Evolutionary conservation across 805 yeast genomes (phyloP).

Genomic region (Saccharomycopsis lassenensis): DNA sequence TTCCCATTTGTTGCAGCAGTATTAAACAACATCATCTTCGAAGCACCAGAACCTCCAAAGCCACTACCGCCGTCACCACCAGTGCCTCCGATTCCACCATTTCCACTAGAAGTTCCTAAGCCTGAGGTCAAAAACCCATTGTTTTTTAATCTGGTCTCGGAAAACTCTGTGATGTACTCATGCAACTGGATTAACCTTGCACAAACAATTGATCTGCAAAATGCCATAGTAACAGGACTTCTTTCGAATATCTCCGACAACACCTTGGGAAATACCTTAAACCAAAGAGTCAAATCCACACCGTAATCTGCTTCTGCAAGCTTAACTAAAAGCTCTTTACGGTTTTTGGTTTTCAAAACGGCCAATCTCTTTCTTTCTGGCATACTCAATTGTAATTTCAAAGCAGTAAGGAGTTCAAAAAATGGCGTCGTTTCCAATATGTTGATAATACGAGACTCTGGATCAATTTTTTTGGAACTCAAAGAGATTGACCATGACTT

Average conservation of each 20-base stretch:
- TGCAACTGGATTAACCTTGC: constrained; percentile 78
- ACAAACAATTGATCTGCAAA: constrained; percentile 86
- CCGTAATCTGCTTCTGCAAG: constrained; percentile 90
- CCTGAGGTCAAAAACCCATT: too few species aligned
- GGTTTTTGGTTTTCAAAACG: constrained; percentile 44
- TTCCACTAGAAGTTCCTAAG: too few species aligned
- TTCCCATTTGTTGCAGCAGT: constrained; percentile 18
- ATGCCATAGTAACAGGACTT: constrained; percentile 89
- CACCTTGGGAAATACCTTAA: constrained; percentile 70
- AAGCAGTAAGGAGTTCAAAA: constrained; percentile 44
- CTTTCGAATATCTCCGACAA: constrained; percentile 59
- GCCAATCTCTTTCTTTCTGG: constrained; percentile 70
- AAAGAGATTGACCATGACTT: too few species aligned
- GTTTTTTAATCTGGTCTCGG: constrained; percentile 29
- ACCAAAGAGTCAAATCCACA: constrained; percentile 95
- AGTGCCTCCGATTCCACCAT: not conserved
- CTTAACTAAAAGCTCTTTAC: constrained; percentile 57
- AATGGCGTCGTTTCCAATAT: constrained; percentile 65
- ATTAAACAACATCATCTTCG: constrained; percentile 23
- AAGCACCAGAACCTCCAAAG: constrained; percentile 23
- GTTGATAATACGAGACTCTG: constrained; percentile 41
- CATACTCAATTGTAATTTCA: constrained; percentile 41
- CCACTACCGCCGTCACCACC: constrained; percentile 1
- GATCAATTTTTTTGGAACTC: constrained; percentile 10
- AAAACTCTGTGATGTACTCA: constrained; percentile 49